Percentiles rank a stretch among this genome's conserved stretches.
phyloP scores from a whole-genome alignment of 768 basidiomycete genomes.

The Lactarius evosmus region DNA sequence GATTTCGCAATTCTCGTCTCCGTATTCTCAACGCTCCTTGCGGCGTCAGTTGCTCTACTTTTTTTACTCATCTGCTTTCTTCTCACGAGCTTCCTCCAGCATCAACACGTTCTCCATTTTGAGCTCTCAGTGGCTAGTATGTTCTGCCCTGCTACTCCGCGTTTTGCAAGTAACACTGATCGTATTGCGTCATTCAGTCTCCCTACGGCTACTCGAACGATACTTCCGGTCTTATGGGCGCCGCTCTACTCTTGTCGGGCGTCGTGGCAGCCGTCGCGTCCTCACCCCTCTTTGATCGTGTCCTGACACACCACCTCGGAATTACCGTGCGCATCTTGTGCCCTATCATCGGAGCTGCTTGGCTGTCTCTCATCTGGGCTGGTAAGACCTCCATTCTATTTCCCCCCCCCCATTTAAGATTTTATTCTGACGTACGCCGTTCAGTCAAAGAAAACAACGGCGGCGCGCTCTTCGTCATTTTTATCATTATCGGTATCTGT shows the following conservation, averaged over 20 bases:
- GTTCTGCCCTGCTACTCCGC: conserved; percentile 28
- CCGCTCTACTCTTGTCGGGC: conserved; percentile 64
- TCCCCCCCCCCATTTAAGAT: background rate
- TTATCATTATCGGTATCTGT: conserved; percentile 62
- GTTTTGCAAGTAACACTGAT: background rate
- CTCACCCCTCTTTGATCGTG: conserved; percentile 76
- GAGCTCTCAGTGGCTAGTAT: conserved; percentile 64
- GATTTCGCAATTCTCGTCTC: conserved; percentile 62
- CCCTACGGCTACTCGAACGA: conserved; percentile 70
- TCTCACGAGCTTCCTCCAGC: conserved; percentile 35
- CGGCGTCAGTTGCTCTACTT: conserved; percentile 47
- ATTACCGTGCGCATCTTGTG: conserved; percentile 55
- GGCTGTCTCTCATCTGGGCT: conserved; percentile 81
- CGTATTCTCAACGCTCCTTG: conserved; percentile 64
- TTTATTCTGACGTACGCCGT: background rate
- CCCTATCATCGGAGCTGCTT: conserved; percentile 57
- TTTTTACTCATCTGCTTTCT: background rate
- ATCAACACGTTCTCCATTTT: conserved; percentile 63
- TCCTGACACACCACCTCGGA: conserved; percentile 73
- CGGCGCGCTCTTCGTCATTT: conserved; percentile 59
- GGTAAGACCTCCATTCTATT: conserved; percentile 44
- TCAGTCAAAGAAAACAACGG: conserved; percentile 60
- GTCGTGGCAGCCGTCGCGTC: conserved; percentile 64
- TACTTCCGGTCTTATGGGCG: conserved; percentile 67
- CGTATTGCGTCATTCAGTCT: conserved; percentile 40